Evolutionary conservation across 2,329 filamentous ascomycete species (phyloP).

Genomic region (Colletotrichum sp.): DNA sequence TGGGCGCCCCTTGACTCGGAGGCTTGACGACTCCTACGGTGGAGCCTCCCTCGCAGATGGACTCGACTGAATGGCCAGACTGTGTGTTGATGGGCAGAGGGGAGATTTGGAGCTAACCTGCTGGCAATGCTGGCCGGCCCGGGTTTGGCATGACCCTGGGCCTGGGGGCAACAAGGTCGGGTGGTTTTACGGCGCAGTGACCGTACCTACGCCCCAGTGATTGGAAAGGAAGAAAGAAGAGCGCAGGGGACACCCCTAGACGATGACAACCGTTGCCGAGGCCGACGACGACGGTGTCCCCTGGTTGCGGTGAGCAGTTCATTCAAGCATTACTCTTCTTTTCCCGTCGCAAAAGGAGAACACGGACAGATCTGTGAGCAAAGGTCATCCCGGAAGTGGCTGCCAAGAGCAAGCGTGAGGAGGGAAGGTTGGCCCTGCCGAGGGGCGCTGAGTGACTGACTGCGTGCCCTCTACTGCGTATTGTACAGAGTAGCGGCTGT

Average conservation of each 20-base stretch:
- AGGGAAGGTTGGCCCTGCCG: background rate
- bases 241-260: background rate
- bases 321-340: background rate
- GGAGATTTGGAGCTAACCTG: background rate
- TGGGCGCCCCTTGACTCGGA: background rate
- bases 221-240: background rate
- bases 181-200: background rate
- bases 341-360: background rate
- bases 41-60: background rate
- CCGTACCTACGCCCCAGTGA: background rate
- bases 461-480: background rate
- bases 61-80: background rate
- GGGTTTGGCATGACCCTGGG: background rate
- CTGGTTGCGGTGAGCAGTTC: constrained; percentile 3
- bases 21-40: constrained; percentile 1
- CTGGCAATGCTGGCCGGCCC: background rate
- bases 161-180: background rate
- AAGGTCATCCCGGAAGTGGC: background rate
- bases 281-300: background rate
- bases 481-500: background rate
- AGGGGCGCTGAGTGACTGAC: background rate
- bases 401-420: background rate
- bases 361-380: constrained; percentile 15
- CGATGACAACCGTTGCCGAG: background rate
- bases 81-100: background rate